Evolutionary conservation across 345 rosid genomes (phyloP).

Genomic region (Garcia nutans): DNA sequence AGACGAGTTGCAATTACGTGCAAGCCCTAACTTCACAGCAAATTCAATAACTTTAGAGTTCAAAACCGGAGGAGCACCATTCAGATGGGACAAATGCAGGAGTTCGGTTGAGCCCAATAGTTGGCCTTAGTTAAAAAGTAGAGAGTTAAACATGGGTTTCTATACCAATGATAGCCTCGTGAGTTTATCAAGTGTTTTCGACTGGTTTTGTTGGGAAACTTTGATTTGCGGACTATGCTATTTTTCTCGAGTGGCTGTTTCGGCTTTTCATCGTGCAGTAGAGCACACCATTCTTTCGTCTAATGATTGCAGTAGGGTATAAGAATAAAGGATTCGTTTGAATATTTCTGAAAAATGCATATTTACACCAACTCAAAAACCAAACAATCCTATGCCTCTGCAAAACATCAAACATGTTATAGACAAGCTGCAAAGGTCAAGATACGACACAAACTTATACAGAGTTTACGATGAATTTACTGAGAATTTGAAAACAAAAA

Average conservation of each 20-base stretch:
- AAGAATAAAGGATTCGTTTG: conserved; percentile 50
- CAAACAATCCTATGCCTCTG: conserved; percentile 22
- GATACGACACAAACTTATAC: not conserved
- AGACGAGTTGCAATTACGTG: conserved; percentile 76
- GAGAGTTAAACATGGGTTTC: conserved; percentile 95
- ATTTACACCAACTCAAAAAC: conserved; percentile 5
- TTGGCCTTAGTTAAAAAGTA: conserved; percentile 75
- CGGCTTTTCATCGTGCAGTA: conserved; percentile 48
- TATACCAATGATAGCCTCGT: conserved; percentile 85
- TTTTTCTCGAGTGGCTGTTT: conserved; percentile 55
- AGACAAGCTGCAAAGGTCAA: conserved; percentile 14
- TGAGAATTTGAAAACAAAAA: no score
- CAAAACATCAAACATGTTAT: conserved; percentile 36
- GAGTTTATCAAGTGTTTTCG: conserved; percentile 50
- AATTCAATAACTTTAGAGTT: conserved; percentile 82
- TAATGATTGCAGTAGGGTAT: conserved; percentile 40
- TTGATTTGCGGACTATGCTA: conserved; percentile 39
- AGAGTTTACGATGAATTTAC: not conserved
- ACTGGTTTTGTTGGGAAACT: conserved; percentile 42
- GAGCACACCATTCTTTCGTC: conserved; percentile 41
- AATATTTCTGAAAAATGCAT: conserved; percentile 47
- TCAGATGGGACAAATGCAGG: conserved; percentile 78
- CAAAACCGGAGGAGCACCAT: conserved; percentile 84
- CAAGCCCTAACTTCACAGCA: conserved; percentile 82
- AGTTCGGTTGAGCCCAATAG: conserved; percentile 72